Evolutionary conservation across 805 yeast species (phyloP).

Genomic region (Millerago galiae): DNA sequence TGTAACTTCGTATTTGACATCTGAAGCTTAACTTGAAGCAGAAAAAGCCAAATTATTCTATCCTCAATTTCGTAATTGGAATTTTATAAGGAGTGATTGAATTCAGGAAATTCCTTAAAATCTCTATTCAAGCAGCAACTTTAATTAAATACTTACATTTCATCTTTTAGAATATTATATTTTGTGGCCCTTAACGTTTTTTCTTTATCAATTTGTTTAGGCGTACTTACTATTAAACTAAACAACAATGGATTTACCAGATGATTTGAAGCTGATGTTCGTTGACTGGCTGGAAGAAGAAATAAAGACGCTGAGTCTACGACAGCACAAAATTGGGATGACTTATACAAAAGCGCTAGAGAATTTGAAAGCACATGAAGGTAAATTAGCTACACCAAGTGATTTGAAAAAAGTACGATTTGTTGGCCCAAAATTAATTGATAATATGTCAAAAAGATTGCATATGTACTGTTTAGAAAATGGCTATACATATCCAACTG

Average conservation of each 20-base stretch:
- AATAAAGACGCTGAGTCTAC: constrained; percentile 35
- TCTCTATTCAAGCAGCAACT: no score
- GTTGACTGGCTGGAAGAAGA: constrained; percentile 54
- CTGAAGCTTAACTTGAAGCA: no score
- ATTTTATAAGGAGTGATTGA: no score
- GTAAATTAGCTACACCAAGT: constrained; percentile 44
- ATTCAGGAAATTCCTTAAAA: no score
- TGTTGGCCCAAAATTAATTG: constrained; percentile 68
- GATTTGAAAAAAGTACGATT: constrained; percentile 55
- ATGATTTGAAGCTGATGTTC: constrained; percentile 46
- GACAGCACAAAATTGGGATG: constrained; percentile 46
- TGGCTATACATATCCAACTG: constrained; percentile 39
- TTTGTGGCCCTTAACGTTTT: neutral
- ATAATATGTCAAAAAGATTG: constrained; percentile 40
- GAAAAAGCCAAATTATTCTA: no score
- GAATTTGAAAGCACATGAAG: constrained; percentile 39
- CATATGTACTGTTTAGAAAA: constrained; percentile 49
- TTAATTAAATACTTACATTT: no score
- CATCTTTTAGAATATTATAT: no score
- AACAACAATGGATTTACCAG: constrained; percentile 27
- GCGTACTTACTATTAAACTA: neutral
- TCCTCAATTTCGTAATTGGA: no score
- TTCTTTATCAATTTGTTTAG: neutral
- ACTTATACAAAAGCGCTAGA: constrained; percentile 53
- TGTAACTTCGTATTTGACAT: no score